Evolutionary conservation across 2,329 filamentous ascomycete species (phyloP), one percentile per base, ranked within the genome.

Genomic region (Purpureocillium takamizusanense): DNA sequence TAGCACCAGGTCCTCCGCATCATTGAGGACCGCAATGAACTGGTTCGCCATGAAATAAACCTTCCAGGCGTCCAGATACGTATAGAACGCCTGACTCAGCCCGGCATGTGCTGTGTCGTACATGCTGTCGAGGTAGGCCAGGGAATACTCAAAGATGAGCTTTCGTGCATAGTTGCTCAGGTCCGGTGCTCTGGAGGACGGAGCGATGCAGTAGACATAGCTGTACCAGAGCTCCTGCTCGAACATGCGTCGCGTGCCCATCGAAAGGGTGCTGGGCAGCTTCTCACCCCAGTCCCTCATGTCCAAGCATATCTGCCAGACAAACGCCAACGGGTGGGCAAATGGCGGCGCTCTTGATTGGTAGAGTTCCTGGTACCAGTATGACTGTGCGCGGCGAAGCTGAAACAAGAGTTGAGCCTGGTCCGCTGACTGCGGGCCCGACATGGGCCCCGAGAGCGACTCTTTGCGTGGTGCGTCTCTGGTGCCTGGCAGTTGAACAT

Each of bases 161-260:
- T 80, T 70, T 44, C 87, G 84, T 29, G 81, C 83, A 54, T 90
- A 87, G 33, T 86, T 76, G 4, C 78, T 81, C 36, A 89, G 78
- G 16, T 75, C 69, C 0, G 86, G 84, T 4, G 84, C 78, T 33
- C 83, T 73, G 2, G 80, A 77, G 28, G 83, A 89, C 1, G 88
- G 86, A 1, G 87, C 87, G 7, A 95, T 73, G 41, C 90, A 85
- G 57, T 95, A 87, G 17, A 95, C 83, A 50, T 87, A 92, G 53
- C 86, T 94, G 64, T 95, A 97, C 34, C 90, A 75, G 31, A 94
- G 63, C 55, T 98, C 92, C 13, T 95, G 76, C 45, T 92, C 83
- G 53, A 95, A 94, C 46, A 89, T 77, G 35, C 83, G 75, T 30
- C 80, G 75, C 45, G 89, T 81, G 18, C 76, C 72, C 1, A 72